Evolutionary conservation across 495 filamentous ascomycete genomes (phyloP), one percentile per base, ranked within the genome.

Genomic region (Aspergillus incahuasiensis): DNA sequence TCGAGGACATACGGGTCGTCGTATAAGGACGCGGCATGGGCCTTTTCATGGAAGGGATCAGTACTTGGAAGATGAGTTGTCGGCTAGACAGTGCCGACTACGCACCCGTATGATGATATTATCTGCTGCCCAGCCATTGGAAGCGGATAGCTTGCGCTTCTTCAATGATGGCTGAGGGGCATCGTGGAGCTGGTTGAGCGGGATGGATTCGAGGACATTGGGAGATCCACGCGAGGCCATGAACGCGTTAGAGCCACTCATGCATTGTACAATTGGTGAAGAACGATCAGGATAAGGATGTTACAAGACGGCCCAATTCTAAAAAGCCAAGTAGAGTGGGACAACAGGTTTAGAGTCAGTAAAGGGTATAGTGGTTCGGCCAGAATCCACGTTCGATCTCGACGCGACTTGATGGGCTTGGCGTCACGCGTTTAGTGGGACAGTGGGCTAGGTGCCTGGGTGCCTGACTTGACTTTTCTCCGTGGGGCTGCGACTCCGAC

Each of bases 1-100:
- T 82, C 73, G 25, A 88, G 71, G 40, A 77, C 76, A 42, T 82
- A 77, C 12, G 84, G 81, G 57, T 82, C 81, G n/a, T 79, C 67
- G 6, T 76, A 76, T 43, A 81, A 61, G 32, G 75, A 81, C 16
- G 79, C 74, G 21, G 82, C 79, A 57, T 85, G 79, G 40, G 83
- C 78, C 86, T 87, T 59, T 15, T 22, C 20, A 52, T 39, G 18
- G 28, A 18, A 43, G 25, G 11, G 16, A 35, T 35, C n/a, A 60
- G 53, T 48, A 34, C 41, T 19, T 12, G 12, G 32, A 46, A 24
- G 8, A 6, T 12, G 20, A 34, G 28, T 38, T 7, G 15, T 49
- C 38, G 30, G 18, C 16, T 34, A 11, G 44, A 20, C 6, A 12
- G 12, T 35, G 32, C 12, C 55, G 63, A 55, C 24, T 24, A 48